phyloP scores from a whole-genome alignment of 2,329 filamentous ascomycete species.

The Trichoderma semiorbis region DNA sequence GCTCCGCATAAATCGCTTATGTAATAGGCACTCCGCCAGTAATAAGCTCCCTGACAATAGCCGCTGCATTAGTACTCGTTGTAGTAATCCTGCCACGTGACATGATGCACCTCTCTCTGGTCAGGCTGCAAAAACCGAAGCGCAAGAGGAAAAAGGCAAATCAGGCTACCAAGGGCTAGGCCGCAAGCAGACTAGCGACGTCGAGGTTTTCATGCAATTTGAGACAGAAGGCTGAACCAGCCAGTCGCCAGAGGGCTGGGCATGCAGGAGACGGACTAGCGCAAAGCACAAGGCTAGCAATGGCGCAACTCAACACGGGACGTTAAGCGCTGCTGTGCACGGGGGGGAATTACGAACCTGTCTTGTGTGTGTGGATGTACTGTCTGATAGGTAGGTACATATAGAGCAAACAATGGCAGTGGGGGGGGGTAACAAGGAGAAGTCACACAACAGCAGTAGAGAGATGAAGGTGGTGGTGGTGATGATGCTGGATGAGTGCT shows the following conservation, averaged over 20 bases:
- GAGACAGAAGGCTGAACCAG: conserved; percentile 12
- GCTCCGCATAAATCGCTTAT: neutral
- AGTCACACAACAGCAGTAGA: no score
- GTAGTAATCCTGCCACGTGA: neutral
- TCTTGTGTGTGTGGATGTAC: no score
- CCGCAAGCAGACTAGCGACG: neutral
- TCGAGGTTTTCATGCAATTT: neutral
- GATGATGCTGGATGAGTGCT: no score
- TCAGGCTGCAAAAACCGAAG: neutral
- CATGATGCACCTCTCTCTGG: neutral
- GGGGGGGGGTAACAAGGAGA: no score
- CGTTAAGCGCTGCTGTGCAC: neutral
- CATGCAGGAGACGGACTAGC: conserved; percentile 7
- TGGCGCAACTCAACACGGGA: conserved; percentile 9
- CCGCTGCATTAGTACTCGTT: neutral
- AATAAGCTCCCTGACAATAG: neutral
- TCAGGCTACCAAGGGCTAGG: conserved; percentile 4
- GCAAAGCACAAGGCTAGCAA: conserved; percentile 12
- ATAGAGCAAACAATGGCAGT: no score
- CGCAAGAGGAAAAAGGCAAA: neutral
- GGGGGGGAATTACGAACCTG: no score
- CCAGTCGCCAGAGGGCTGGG: conserved; percentile 1
- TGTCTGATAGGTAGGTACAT: neutral
- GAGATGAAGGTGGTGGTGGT: no score
- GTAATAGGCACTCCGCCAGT: neutral